Evolutionary conservation across 805 yeast species (phyloP).

Genomic region (Starmera dryadoides): DNA sequence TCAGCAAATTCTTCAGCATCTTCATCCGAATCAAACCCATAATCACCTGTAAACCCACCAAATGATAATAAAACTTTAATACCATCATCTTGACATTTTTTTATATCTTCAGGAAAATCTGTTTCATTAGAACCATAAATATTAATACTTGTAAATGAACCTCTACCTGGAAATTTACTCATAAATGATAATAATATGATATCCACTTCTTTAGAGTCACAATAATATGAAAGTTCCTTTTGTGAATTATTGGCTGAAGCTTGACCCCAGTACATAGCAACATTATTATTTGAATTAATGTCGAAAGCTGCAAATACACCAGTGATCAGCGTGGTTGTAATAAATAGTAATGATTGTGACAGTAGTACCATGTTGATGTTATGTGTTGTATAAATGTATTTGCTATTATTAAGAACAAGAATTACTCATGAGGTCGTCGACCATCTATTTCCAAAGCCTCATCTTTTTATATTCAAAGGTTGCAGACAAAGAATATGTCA

Average conservation of each 20-base stretch:
- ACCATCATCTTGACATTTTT: constrained; percentile 68
- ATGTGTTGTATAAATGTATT: no score
- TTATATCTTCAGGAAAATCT: constrained; percentile 47
- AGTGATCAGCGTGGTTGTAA: no score
- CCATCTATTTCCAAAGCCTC: no score
- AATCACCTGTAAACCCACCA: constrained; percentile 56
- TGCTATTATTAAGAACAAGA: no score
- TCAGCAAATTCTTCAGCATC: constrained; percentile 61
- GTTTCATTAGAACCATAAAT: constrained; percentile 66
- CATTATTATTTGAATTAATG: constrained; percentile 36
- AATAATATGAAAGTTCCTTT: constrained; percentile 38
- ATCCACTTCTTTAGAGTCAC: constrained; percentile 57
- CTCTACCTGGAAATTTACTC: constrained; percentile 50
- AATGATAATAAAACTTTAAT: constrained; percentile 67
- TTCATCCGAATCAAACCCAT: constrained; percentile 56
- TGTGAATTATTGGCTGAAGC: constrained; percentile 52
- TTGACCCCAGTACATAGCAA: constrained; percentile 84
- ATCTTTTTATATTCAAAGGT: no score
- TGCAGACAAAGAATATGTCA: no score
- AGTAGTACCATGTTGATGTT: no score
- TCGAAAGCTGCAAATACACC: constrained; percentile 20
- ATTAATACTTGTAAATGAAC: constrained; percentile 72
- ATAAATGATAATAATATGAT: constrained; percentile 63
- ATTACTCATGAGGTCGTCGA: no score
- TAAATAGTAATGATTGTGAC: no score